Evolutionary conservation across 306 rosid species (phyloP), one percentile per base, ranked within the genome.

Genomic region (Abrus pulchellus): DNA sequence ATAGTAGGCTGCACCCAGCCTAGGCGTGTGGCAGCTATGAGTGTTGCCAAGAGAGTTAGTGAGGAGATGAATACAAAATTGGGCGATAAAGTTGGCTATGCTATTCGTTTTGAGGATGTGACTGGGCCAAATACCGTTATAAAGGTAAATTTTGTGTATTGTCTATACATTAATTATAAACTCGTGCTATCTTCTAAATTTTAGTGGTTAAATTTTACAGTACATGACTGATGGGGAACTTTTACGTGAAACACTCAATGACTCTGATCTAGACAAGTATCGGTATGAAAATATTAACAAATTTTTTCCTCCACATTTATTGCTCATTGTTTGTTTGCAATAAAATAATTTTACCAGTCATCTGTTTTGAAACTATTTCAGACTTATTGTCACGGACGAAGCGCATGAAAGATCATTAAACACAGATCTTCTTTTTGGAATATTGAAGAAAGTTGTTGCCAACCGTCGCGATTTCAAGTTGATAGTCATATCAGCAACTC

Each of bases 21-120:
- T 38, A 95, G 99, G 86, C 99, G 99, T 88, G 99, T 95, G 80
- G 99, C 99, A 41, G 99, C 99, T 77, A 95, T 95, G 99, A 95
- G 99, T 87, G 99, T 95, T 66, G 99, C 99, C 66, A 95, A 95
- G 89, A 95, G 99, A 91, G 99, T 95, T 30, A 93, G 98, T 2
- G 99, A 95, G 81, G 99, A 95, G 91, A 95, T 95, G 99, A 98
- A 93, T 65, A 91, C 97, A 11, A 94, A 93, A 69, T 83, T 95
- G 67, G 99, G 99, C 20, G 97, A 93, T 79, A 90, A 87, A 87
- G 89, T 95, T 85, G 99, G 99, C 40, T 95, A 95, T 88, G 99
- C 99, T 57, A 95, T 95, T 78, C 98, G 99, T 67, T 95, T 95
- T 82, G 99, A 95, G 85, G 99, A 95, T 80, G 98, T 93, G 85